These are phyloP conservation scores for Penicillium salamii DNA, from an alignment of 495 filamentous ascomycete genomes.

Conservation along the genomic window DNA sequence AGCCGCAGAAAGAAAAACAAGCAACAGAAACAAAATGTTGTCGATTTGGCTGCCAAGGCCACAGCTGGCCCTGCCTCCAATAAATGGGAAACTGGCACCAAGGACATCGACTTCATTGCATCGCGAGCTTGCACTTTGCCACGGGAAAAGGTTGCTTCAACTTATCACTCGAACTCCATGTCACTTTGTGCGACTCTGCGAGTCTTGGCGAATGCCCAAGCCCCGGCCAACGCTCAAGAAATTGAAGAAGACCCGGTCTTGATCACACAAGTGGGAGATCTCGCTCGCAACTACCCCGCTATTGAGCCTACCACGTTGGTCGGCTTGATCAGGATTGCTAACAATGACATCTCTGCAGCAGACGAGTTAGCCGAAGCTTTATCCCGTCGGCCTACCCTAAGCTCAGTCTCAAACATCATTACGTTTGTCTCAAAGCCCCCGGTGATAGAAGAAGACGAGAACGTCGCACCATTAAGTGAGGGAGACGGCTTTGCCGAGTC, in stretches of 20 bases:
- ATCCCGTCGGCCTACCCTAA: constrained; percentile 24
- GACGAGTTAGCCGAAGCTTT: constrained; percentile 58
- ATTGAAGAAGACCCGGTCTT: constrained; percentile 44
- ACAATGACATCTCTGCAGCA: constrained; percentile 53
- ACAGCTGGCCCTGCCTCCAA: constrained; percentile 24
- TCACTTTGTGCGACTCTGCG: constrained; percentile 55
- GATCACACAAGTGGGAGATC: constrained; percentile 48
- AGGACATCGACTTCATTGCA: constrained; percentile 60
- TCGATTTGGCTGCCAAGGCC: constrained; percentile 7
- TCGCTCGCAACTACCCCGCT: constrained; percentile 51
- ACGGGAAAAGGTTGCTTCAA: constrained; percentile 51
- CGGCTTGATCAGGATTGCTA: constrained; percentile 53
- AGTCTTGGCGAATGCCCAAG: constrained; percentile 42
- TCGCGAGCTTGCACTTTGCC: constrained; percentile 43
- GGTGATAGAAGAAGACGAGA: constrained; percentile 27
- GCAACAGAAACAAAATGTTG: constrained; percentile 9
- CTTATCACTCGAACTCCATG: constrained; percentile 61
- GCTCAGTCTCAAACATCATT: constrained; percentile 39
- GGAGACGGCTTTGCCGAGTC: constrained; percentile 2
- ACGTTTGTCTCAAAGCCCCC: constrained; percentile 36
- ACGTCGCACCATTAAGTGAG: constrained; percentile 1
- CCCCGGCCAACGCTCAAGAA: constrained; percentile 25
- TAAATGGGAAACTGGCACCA: constrained; percentile 54
- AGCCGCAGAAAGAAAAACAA: constrained; percentile 26
- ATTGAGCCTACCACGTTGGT: constrained; percentile 42